A percentile compares a stretch with the other conserved stretches of the same genome.
Evolutionary conservation across 176 grass and related monocot species (phyloP).

Genomic region (Aegilops bicornis): DNA sequence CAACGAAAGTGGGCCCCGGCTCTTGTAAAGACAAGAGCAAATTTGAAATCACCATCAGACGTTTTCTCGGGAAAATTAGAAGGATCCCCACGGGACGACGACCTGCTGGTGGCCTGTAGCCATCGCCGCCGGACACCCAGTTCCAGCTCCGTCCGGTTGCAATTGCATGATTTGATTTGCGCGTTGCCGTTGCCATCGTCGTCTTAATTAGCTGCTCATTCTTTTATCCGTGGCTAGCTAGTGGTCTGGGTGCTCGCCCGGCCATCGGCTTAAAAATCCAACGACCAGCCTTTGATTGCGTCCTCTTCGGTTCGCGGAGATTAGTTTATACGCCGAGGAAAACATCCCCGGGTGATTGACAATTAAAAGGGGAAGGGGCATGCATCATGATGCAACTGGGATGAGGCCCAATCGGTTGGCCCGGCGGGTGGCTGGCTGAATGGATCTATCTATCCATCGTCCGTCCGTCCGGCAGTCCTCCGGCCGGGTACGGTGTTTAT

Average conservation of each 20-base stretch:
- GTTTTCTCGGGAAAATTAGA: too few relatives aligned
- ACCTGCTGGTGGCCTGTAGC: background rate
- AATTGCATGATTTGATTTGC: background rate
- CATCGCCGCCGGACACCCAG: slow-evolving; percentile 10
- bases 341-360: background rate
- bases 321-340: background rate
- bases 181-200: background rate
- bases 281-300: background rate
- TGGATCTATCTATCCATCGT: background rate
- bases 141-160: background rate
- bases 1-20: background rate
- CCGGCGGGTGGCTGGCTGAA: background rate
- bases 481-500: background rate
- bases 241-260: background rate
- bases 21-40: background rate
- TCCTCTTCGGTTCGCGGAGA: background rate
- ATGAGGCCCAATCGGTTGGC: background rate
- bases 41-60: background rate
- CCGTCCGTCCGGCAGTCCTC: background rate
- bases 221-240: background rate
- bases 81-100: background rate
- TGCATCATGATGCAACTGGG: background rate
- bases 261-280: background rate
- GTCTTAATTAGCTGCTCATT: background rate
- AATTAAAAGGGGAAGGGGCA: background rate